Evolutionary conservation across 2,329 filamentous ascomycete genomes (phyloP).

Genomic region (Hypoxylon sp.): DNA sequence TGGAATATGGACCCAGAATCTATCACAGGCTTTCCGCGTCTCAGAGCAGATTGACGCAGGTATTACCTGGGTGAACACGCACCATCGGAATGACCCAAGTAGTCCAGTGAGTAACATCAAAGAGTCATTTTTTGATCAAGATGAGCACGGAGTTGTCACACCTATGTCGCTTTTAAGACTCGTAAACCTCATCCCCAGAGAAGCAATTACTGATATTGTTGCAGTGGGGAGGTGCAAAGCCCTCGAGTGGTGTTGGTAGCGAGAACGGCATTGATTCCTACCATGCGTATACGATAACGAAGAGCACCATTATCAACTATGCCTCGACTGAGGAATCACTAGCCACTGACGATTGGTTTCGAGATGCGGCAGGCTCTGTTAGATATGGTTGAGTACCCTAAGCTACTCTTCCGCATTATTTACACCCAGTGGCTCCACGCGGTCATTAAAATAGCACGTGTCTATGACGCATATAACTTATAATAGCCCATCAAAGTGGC

Average conservation of each 20-base stretch:
- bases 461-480: too few species aligned
- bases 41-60: conserved; percentile 79
- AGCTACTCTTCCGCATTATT: neutral
- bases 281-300: conserved; percentile 71
- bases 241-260: conserved; percentile 76
- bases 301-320: conserved; percentile 80
- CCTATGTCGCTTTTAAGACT: neutral
- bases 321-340: conserved; percentile 68
- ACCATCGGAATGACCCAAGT: conserved; percentile 80
- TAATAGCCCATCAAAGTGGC: too few species aligned
- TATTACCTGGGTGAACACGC: conserved; percentile 71
- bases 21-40: conserved; percentile 81
- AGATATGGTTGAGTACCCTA: conserved; percentile 67
- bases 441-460: too few species aligned
- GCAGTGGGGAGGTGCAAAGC: conserved; percentile 74
- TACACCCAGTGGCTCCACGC: neutral
- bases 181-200: neutral
- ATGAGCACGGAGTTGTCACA: neutral
- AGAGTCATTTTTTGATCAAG: neutral
- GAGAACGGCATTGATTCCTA: conserved; percentile 80
- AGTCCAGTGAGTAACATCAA: conserved; percentile 62
- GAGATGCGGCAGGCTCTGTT: conserved; percentile 69
- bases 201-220: neutral
- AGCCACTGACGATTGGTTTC: conserved; percentile 77
- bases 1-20: conserved; percentile 81